Evolutionary conservation across 331 rosid species (phyloP).

Genomic region (Ulmus americana): DNA sequence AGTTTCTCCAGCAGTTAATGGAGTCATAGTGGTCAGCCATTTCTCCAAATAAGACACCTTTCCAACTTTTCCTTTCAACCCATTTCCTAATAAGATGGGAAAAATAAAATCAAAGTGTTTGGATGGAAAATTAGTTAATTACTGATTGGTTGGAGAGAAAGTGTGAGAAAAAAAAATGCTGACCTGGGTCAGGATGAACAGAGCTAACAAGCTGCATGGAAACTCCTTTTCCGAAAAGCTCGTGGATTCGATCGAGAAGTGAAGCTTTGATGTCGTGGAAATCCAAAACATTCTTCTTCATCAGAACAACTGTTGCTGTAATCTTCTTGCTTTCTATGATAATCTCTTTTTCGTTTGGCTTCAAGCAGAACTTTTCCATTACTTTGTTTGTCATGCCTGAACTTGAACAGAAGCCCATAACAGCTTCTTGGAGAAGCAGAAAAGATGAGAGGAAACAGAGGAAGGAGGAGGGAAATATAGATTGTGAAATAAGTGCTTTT

Average conservation of each 20-base stretch:
- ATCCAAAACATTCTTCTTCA: conserved; percentile 73
- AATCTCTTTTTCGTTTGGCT: conserved; percentile 11
- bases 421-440: not conserved
- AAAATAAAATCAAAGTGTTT: not conserved
- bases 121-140: not conserved
- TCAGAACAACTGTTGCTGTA: conserved; percentile 52
- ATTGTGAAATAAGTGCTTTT: not conserved
- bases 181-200: conserved; percentile 59
- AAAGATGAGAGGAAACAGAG: no score
- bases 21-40: conserved; percentile 51
- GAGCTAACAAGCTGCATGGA: conserved; percentile 71
- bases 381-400: conserved; percentile 9
- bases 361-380: conserved; percentile 26
- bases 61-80: conserved; percentile 47
- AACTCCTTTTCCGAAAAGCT: conserved; percentile 68
- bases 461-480: not conserved
- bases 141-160: not conserved
- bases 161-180: conserved; percentile 1
- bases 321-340: conserved; percentile 26
- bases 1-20: conserved; percentile 39
- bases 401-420: conserved; percentile 17
- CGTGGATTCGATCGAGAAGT: conserved; percentile 66
- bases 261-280: conserved; percentile 58
- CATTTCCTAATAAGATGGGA: conserved; percentile 31
- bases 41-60: conserved; percentile 55